Percentiles rank a stretch among this genome's conserved stretches.
These are phyloP conservation scores for Letharia lupina DNA, from an alignment of 495 filamentous ascomycete genomes.

Conservation along the genomic window DNA sequence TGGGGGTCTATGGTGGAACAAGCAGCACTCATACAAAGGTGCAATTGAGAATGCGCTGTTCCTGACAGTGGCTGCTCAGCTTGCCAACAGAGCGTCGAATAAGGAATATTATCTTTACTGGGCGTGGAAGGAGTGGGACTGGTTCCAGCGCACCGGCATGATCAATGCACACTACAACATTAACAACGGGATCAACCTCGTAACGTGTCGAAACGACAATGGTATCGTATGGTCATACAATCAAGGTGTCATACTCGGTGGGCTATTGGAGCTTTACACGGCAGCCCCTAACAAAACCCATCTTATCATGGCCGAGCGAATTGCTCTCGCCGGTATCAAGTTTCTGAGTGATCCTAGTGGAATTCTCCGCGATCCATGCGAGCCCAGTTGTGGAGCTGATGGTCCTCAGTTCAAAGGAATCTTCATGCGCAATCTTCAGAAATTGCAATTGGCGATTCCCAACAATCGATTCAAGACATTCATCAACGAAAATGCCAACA, in stretches of 20 bases:
- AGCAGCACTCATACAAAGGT: slow-evolving; percentile 50
- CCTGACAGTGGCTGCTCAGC: slow-evolving; percentile 57
- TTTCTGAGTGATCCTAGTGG: slow-evolving; percentile 45
- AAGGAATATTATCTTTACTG: slow-evolving; percentile 48
- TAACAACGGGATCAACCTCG: slow-evolving; percentile 57
- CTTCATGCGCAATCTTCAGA: slow-evolving; percentile 61
- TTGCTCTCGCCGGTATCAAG: slow-evolving; percentile 57
- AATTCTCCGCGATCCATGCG: slow-evolving; percentile 58
- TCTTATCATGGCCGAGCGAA: slow-evolving; percentile 47
- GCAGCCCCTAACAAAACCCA: slow-evolving; percentile 46
- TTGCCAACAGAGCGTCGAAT: slow-evolving; percentile 55
- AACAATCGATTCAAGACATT: slow-evolving; percentile 44
- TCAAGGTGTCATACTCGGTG: slow-evolving; percentile 70
- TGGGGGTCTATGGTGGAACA: slow-evolving; percentile 64
- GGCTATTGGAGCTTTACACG: slow-evolving; percentile 55
- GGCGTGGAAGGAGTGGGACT: slow-evolving; percentile 53
- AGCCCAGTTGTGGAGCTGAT: slow-evolving; percentile 52
- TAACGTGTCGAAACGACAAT: slow-evolving; percentile 57
- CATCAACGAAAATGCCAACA: slow-evolving; percentile 53
- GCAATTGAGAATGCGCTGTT: slow-evolving; percentile 74
- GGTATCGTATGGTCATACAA: slow-evolving; percentile 66
- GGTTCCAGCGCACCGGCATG: slow-evolving; percentile 59
- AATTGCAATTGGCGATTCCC: slow-evolving; percentile 46
- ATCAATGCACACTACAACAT: slow-evolving; percentile 58
- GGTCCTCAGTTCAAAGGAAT: slow-evolving; percentile 72